Evolutionary conservation across 495 filamentous ascomycete species (phyloP), one percentile per base, ranked within the genome.

Genomic region (Aspergillus saccharolyticus): DNA sequence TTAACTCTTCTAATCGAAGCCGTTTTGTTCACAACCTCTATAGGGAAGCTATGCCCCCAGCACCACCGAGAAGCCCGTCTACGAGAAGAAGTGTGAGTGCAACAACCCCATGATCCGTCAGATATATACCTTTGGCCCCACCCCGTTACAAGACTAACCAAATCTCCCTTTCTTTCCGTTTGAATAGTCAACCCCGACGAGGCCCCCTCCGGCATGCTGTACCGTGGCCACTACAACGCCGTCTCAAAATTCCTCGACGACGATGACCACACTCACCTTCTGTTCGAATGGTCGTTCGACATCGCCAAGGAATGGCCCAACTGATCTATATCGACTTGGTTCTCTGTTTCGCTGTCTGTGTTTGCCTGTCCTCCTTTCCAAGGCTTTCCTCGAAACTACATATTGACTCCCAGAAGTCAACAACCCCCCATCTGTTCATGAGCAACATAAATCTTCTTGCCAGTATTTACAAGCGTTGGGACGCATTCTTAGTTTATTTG

Each of bases 231-330:
- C 70, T 98, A 97, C 78, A 83, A 88, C 47, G 93, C 90, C 18
- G 75, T 80, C 49, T 94, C 88, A 52, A 89, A 81, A 70, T 97
- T 98, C 73, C 76, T 94, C 54, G 94, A 98, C 68, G 94, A 98
- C 59, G 94, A 98, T 74, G 79, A 89, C 59, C 82, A 89, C 70
- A 84, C 78, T 28, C 90, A 97, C 71, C 79, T 98, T 42, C 74
- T 85, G 64, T 97, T 98, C 73, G 85, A 92, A 55, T 98, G 94
- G 94, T 80, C 83, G 50, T 97, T 98, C 64, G 87, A 96, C 63
- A 96, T 98, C 66, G 80, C 83, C 70, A 98, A 97, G 80, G 89
- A 93, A 67, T 97, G 94, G 95, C n/a, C n/a, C 75, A 67, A 46
- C 60, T 47, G 19, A 48, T 53, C 43, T 42, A 47, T 51, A 44